Evolutionary conservation across 1,284 basidiomycete species (phyloP), one percentile per base, ranked within the genome.

Genomic region (Tetrapyrgos nigripes): DNA sequence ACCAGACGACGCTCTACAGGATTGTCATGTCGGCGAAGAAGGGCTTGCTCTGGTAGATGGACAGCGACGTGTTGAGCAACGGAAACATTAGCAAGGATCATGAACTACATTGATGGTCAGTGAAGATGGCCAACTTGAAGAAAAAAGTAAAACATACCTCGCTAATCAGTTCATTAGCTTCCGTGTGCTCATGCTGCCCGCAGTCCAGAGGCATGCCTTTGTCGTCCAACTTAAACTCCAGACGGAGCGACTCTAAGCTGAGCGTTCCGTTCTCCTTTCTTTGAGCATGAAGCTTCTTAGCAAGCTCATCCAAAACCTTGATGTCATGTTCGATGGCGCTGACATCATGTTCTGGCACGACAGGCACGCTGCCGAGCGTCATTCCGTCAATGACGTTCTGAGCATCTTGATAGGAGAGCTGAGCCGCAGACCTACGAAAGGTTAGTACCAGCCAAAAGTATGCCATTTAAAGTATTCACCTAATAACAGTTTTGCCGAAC

Each of bases 31-130:
- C 97, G 91, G 59, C 96, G 89, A 46, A 99, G 86, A 29, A 99
- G 83, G 19, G 97, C 93, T 72, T 98, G 94, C 70, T 99, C 97
- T 35, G 97, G 96, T 44, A 98, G 83, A 63, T 95, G 90, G 35
- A 95, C 91, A 23, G 96, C 97, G 65, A 98, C 89, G 69, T 96
- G 90, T 69, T 96, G 93, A 5, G 97, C 96, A 31, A 97, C 92
- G 6, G 94, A 82, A 40, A 89, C 88, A 72, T 99, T 99, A 62
- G 93, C 89, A 58, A 96, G 81, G 6, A 99, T 77, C 94, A 98
- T 98, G 76, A 97, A 96, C 91, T 96, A 59, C 17, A 58, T 28
- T n/a, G 57, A 44, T 27, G 19, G 21, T 23, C 1, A 19, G 31
- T 19, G n/a, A 24, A 21, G 19, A 9, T 35, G 14, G 14, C 31